Conservation (phyloP, 176 grass and related monocot species). For the Oryza glaberrima region DNA sequence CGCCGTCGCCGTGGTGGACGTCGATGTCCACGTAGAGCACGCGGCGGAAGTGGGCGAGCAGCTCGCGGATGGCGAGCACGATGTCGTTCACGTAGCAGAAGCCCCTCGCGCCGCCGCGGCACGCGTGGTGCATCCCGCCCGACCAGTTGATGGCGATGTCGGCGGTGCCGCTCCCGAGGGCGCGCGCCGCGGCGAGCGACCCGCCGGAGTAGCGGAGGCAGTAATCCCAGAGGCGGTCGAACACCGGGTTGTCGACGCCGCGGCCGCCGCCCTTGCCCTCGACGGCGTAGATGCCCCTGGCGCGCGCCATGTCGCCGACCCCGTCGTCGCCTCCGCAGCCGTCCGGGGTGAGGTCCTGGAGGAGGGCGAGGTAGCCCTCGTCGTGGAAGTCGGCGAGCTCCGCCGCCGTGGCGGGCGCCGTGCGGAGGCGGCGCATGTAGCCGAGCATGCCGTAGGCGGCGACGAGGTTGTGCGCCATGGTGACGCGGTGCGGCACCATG, state of each 20-base stretch:
- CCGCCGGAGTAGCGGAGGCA: slow-evolving; percentile 59
- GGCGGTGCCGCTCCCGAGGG: slow-evolving; percentile 34
- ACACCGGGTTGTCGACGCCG: slow-evolving; percentile 49
- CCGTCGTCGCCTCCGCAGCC: neutral
- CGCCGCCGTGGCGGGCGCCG: slow-evolving; percentile 36
- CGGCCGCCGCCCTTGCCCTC: neutral
- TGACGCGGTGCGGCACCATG: slow-evolving; percentile 69
- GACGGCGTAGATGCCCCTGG: slow-evolving; percentile 8
- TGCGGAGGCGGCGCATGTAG: slow-evolving; percentile 36
- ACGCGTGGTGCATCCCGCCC: slow-evolving; percentile 68
- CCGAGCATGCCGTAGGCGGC: slow-evolving; percentile 49
- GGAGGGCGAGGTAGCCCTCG: slow-evolving; percentile 49
- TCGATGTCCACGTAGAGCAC: slow-evolving; percentile 91
- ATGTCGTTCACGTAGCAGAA: slow-evolving; percentile 87
- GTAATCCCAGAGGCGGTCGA: slow-evolving; percentile 57
- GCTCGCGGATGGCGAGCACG: slow-evolving; percentile 63
- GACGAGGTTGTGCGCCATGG: slow-evolving; percentile 67
- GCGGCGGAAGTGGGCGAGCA: slow-evolving; percentile 45
- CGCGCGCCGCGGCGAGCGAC: slow-evolving; percentile 52
- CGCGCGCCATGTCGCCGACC: neutral
- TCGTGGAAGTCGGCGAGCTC: slow-evolving; percentile 60
- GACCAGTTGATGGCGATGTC: slow-evolving; percentile 78
- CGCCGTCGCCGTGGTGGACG: slow-evolving; percentile 85
- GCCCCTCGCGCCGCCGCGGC: slow-evolving; percentile 46
- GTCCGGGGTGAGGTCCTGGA: slow-evolving; percentile 43